Evolutionary conservation across 2,329 filamentous ascomycete genomes (phyloP).

Genomic region (Alternaria arborescens): DNA sequence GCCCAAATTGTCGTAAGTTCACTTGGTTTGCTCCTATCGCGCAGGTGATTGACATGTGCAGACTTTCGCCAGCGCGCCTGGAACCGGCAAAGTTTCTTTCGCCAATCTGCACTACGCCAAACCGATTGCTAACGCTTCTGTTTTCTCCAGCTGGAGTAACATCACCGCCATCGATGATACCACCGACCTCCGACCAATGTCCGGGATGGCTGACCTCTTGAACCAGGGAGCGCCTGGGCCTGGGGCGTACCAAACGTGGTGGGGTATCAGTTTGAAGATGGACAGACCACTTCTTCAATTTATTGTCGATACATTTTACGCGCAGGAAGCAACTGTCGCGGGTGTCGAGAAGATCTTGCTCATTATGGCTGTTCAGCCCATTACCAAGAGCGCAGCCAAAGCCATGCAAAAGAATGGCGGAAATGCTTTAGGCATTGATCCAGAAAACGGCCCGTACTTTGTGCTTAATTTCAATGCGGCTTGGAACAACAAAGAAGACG

Average conservation of each 20-base stretch:
- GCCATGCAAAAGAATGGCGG: conserved; percentile 32
- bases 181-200: conserved; percentile 30
- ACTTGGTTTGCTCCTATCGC: background rate
- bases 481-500: conserved; percentile 17
- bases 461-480: conserved; percentile 23
- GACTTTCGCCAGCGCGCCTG: conserved; percentile 33
- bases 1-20: conserved; percentile 30
- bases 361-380: conserved; percentile 26
- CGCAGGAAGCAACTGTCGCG: conserved; percentile 20
- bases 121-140: conserved; percentile 32
- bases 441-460: conserved; percentile 25
- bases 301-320: conserved; percentile 24
- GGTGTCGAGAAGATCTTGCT: conserved; percentile 27
- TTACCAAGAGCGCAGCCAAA: conserved; percentile 18
- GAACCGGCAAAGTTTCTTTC: conserved; percentile 27
- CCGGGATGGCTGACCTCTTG: conserved; percentile 26
- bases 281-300: conserved; percentile 21
- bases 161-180: conserved; percentile 33
- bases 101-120: conserved; percentile 35
- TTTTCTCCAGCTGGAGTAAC: conserved; percentile 34
- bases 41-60: conserved; percentile 1
- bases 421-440: conserved; percentile 35
- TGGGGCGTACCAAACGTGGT: conserved; percentile 27
- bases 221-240: conserved; percentile 18
- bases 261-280: conserved; percentile 32